phyloP scores from a whole-genome alignment of 2,329 filamentous ascomycete genomes.

The Gnomoniopsis sp. region DNA sequence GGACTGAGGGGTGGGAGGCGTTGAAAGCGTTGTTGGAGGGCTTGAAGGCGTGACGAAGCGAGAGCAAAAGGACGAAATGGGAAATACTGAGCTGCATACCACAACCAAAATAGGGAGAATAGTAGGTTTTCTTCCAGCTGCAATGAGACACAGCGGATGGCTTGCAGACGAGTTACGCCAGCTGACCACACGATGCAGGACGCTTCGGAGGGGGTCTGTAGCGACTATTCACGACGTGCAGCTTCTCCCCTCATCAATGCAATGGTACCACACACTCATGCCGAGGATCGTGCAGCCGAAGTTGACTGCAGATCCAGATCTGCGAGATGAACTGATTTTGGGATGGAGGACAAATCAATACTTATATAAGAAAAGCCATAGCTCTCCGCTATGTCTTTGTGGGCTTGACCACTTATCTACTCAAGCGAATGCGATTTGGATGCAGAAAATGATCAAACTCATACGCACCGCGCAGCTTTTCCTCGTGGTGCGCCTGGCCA shows the following conservation, averaged over 20 bases:
- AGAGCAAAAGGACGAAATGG: not conserved
- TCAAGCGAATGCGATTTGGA: not conserved
- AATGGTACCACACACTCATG: too few relatives aligned
- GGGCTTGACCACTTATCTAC: not conserved
- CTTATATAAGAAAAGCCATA: too few relatives aligned
- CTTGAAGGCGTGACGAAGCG: not conserved
- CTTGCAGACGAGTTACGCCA: too few relatives aligned
- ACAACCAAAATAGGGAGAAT: not conserved
- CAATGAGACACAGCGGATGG: not conserved
- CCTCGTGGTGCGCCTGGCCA: not conserved
- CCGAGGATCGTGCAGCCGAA: too few relatives aligned
- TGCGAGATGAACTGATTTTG: too few relatives aligned
- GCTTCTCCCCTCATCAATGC: too few relatives aligned
- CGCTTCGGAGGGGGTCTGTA: too few relatives aligned
- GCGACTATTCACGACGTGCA: too few relatives aligned
- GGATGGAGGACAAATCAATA: too few relatives aligned
- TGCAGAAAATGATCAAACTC: not conserved
- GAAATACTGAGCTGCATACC: not conserved
- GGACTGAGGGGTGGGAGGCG: conserved; percentile 51
- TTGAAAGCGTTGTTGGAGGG: conserved; percentile 34
- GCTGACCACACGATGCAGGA: too few relatives aligned
- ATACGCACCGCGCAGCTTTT: not conserved
- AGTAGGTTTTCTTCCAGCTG: not conserved
- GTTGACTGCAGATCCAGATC: too few relatives aligned
- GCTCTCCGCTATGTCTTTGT: not conserved